phyloP scores from a whole-genome alignment of 2,329 filamentous ascomycete genomes.

The Domatiomyces catenatus region DNA sequence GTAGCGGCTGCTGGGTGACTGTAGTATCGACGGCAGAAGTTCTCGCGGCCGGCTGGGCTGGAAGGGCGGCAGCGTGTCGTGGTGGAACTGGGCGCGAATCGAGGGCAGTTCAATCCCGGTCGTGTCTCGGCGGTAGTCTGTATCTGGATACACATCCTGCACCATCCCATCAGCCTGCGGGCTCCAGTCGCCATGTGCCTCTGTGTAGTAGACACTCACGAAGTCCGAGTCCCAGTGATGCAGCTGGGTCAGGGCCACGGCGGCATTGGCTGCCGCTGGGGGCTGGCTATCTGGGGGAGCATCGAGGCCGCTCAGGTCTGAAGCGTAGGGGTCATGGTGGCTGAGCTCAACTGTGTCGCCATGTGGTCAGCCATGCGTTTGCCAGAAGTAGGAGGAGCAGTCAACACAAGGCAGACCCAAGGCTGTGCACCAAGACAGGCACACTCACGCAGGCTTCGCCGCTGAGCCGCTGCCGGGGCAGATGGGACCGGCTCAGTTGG shows the following conservation, averaged over 20 bases:
- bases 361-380: not conserved
- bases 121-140: constrained; percentile 47
- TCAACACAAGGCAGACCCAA: too few relatives aligned
- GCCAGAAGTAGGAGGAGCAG: too few relatives aligned
- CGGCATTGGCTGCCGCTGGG: constrained; percentile 59
- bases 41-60: constrained; percentile 51
- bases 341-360: constrained; percentile 35
- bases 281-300: constrained; percentile 54
- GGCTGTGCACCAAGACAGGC: not conserved
- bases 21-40: constrained; percentile 65
- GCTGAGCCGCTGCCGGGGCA: constrained; percentile 8
- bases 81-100: constrained; percentile 52
- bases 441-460: constrained; percentile 16
- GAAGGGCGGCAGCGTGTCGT: constrained; percentile 54
- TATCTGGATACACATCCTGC: constrained; percentile 58
- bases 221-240: constrained; percentile 67
- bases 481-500: constrained; percentile 34
- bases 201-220: constrained; percentile 36
- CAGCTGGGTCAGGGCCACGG: constrained; percentile 73
- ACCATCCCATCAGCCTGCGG: constrained; percentile 14
- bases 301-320: constrained; percentile 51
- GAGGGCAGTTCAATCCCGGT: constrained; percentile 57
- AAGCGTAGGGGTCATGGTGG: constrained; percentile 52
- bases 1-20: constrained; percentile 66
- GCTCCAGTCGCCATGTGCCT: constrained; percentile 1